Evolutionary conservation across 2,329 filamentous ascomycete species (phyloP).

Genomic region (Mariannaea sp.): DNA sequence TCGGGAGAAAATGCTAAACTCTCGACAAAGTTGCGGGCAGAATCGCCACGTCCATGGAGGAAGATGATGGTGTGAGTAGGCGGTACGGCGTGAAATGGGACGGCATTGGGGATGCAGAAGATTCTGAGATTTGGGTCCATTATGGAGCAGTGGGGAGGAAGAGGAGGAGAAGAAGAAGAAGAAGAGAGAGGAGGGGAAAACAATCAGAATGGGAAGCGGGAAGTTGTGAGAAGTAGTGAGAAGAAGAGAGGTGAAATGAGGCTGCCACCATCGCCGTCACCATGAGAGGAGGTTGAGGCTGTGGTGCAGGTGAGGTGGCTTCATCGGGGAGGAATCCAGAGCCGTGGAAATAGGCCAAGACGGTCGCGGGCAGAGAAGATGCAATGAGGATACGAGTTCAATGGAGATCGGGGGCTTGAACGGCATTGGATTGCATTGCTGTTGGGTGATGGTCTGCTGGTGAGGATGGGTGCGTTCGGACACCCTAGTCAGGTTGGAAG

Average conservation of each 20-base stretch:
- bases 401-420: neutral
- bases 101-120: constrained; percentile 14
- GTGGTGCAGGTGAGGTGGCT: neutral
- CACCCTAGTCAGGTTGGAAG: too few relatives aligned
- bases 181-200: neutral
- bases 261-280: neutral
- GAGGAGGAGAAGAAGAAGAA: neutral
- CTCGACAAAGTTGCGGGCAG: constrained; percentile 38
- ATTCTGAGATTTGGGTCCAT: constrained; percentile 18
- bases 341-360: neutral
- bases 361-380: neutral
- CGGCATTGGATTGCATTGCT: neutral
- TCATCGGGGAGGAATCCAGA: neutral
- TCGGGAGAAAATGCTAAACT: constrained; percentile 38
- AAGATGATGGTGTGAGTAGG: constrained; percentile 50
- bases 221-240: neutral
- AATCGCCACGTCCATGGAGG: constrained; percentile 51
- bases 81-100: constrained; percentile 30
- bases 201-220: neutral
- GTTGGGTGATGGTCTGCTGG: neutral
- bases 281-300: neutral
- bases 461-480: neutral
- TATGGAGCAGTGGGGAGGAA: neutral
- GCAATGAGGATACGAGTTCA: neutral
- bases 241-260: neutral